Evolutionary conservation across 441 rosid species (phyloP).

Genomic region (Daphne laureola): DNA sequence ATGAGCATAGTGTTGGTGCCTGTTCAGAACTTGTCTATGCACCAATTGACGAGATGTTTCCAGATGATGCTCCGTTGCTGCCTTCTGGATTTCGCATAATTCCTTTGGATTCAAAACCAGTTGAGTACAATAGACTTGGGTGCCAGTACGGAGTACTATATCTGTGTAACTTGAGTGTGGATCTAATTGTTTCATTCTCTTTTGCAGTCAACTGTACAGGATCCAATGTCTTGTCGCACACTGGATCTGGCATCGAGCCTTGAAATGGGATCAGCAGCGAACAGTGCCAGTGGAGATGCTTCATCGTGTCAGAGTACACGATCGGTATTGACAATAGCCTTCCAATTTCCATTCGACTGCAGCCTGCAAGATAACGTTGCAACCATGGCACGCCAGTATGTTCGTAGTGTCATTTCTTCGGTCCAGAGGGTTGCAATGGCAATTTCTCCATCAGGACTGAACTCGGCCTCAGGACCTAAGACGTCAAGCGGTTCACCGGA

Average conservation of each 20-base stretch:
- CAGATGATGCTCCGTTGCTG: constrained; percentile 88
- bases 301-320: constrained; percentile 42
- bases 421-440: constrained; percentile 98
- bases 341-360: constrained; percentile 92
- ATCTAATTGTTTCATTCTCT: background rate
- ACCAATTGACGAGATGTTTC: constrained; percentile 95
- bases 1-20: constrained; percentile 84
- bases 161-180: no score
- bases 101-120: constrained; percentile 83
- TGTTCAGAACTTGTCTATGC: constrained; percentile 95
- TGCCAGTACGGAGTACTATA: no score
- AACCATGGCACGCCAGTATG: constrained; percentile 89
- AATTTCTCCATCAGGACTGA: constrained; percentile 74
- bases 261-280: constrained; percentile 69
- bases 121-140: constrained; percentile 18
- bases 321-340: constrained; percentile 93
- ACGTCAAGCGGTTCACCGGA: constrained; percentile 76
- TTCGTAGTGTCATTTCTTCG: constrained; percentile 84
- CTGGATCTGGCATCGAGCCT: constrained; percentile 91
- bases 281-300: constrained; percentile 42
- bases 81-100: constrained; percentile 97
- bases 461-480: constrained; percentile 57
- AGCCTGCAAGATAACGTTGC: constrained; percentile 88
- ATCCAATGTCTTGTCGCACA: constrained; percentile 55
- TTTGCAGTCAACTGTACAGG: constrained; percentile 55